Conservation (phyloP, 768 basidiomycete genomes). For the Tylopilus sp. region DNA sequence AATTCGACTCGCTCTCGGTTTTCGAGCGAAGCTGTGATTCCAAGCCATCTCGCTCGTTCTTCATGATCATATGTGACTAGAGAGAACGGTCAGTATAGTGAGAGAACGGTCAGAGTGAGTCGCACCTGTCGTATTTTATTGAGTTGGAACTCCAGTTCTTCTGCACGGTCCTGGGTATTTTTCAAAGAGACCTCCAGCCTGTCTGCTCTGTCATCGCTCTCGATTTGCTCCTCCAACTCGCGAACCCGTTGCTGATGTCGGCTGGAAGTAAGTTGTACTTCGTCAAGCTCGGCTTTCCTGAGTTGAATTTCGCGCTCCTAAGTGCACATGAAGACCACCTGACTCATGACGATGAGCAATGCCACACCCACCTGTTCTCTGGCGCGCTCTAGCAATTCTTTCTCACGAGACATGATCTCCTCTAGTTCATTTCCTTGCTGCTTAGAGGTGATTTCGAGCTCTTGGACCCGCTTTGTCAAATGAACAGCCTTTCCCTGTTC, state of each 20-base stretch:
- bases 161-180: slow-evolving; percentile 77
- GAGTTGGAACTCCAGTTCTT: slow-evolving; percentile 80
- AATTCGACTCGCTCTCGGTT: slow-evolving; percentile 43
- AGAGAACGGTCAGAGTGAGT: neutral
- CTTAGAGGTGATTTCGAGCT: slow-evolving; percentile 39
- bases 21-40: slow-evolving; percentile 43
- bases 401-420: slow-evolving; percentile 41
- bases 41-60: slow-evolving; percentile 57
- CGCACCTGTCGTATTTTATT: slow-evolving; percentile 74
- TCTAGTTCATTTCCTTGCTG: slow-evolving; percentile 42
- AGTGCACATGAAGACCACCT: neutral
- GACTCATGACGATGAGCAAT: neutral
- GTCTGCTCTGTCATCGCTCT: slow-evolving; percentile 80
- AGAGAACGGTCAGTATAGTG: neutral
- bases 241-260: slow-evolving; percentile 56
- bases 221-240: slow-evolving; percentile 78
- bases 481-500: slow-evolving; percentile 40
- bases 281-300: slow-evolving; percentile 49
- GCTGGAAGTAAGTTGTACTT: slow-evolving; percentile 51
- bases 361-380: slow-evolving; percentile 29
- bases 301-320: slow-evolving; percentile 77
- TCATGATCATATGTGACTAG: slow-evolving; percentile 56
- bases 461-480: slow-evolving; percentile 41
- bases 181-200: slow-evolving; percentile 67
- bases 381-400: slow-evolving; percentile 40